Evolutionary conservation across 768 basidiomycete species (phyloP), one percentile per base, ranked within the genome.

Genomic region (Sistotremastrum suecicum): DNA sequence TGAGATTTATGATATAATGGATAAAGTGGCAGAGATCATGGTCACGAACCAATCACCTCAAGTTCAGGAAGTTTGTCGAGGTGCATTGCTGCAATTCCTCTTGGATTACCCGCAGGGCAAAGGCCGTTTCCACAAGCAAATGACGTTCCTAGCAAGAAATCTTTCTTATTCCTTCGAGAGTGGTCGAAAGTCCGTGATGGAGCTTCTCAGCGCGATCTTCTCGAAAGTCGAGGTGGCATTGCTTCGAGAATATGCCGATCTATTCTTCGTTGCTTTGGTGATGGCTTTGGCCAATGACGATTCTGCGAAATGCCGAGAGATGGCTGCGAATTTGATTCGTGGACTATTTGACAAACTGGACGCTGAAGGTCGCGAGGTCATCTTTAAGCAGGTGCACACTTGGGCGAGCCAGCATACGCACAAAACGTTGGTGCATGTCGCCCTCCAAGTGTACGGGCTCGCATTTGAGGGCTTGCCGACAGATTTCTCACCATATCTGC

Each of bases 1-100:
- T 0, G 95, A 98, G 62, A 83, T 99, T 43, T 99, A 99, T 64
- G 92, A 98, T 60, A 64, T 92, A 34, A 97, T 99, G 92, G 87
- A 88, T 49, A 79, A 80, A 48, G 80, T 97, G 20, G 80, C 89
- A 3, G 82, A 89, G 52, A 76, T 94, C 53, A 80, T 95, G 71
- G 88, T 99, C 37, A 92, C 90, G 8, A 91, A 76, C 53, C 94
- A 98, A 60, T 90, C 92, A 3, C 61, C 78, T 0, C 81, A 84
- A 53, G 88, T 94, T 5, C 92, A 92, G 58, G 91, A 95, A 58
- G 76, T 86, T 6, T 94, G 88, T 49, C 81, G 95, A 12, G 78
- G 81, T 40, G 76, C 90, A 32, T 70, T 94, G 29, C 75, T 98
- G 36, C 89, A 92, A 56, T 99, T 99, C 71, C 67, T 98, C 41